A percentile compares a stretch with the other conserved stretches of the same genome.
phyloP scores from a whole-genome alignment of 768 basidiomycete genomes.

The Suillus hirtellus region DNA sequence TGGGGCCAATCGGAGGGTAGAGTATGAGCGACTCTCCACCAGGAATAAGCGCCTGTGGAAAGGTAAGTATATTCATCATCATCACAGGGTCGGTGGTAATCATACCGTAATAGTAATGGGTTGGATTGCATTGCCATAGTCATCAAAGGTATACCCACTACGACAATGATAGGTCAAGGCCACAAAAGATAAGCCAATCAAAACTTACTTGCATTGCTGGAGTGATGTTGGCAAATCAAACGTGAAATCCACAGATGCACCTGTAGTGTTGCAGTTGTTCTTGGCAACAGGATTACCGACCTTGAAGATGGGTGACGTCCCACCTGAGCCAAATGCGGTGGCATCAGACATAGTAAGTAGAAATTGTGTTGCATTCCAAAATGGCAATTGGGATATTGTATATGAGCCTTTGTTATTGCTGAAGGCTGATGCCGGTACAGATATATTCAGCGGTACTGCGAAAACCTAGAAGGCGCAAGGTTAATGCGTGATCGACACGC shows the following conservation, averaged over 20 bases:
- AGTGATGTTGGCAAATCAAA: slow-evolving; percentile 54
- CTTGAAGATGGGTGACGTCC: slow-evolving; percentile 48
- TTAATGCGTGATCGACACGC: slow-evolving; percentile 9
- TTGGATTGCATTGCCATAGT: slow-evolving; percentile 44
- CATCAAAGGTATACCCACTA: slow-evolving; percentile 50
- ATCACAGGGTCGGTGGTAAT: not conserved
- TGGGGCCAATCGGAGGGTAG: slow-evolving; percentile 33
- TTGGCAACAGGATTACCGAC: slow-evolving; percentile 46
- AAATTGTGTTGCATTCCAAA: slow-evolving; percentile 41
- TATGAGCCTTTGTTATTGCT: slow-evolving; percentile 55
- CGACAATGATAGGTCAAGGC: slow-evolving; percentile 4
- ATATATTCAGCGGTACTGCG: slow-evolving; percentile 51
- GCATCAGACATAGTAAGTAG: slow-evolving; percentile 71
- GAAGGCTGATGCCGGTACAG: slow-evolving; percentile 57
- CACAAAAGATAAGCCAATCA: not conserved
- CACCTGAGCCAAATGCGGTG: slow-evolving; percentile 68
- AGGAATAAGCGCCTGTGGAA: slow-evolving; percentile 58
- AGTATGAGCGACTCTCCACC: slow-evolving; percentile 54
- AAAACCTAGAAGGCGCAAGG: slow-evolving; percentile 43
- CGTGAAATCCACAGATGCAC: slow-evolving; percentile 44
- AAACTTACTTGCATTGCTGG: slow-evolving; percentile 59
- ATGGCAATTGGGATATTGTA: slow-evolving; percentile 43
- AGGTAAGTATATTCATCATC: slow-evolving; percentile 5
- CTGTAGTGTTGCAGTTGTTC: slow-evolving; percentile 48
- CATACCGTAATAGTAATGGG: slow-evolving; percentile 58